phyloP scores from a whole-genome alignment of 208 protist species.

The Acanthamoeba royreba region DNA sequence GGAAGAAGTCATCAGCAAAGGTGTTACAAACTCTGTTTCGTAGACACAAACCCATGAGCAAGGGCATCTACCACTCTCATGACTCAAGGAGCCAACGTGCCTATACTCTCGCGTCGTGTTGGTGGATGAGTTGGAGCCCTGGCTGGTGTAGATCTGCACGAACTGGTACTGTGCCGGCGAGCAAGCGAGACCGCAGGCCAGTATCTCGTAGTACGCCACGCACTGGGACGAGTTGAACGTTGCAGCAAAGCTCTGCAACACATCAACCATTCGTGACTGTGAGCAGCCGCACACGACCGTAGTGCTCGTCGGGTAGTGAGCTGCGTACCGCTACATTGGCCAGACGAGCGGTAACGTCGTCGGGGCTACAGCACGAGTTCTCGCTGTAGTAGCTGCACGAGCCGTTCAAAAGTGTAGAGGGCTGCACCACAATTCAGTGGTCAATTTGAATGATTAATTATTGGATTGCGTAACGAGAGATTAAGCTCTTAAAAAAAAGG shows the following conservation, averaged over 20 bases:
- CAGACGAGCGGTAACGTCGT: not conserved
- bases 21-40: not conserved
- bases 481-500: not conserved
- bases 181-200: slow-evolving; percentile 1
- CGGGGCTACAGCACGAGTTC: not conserved
- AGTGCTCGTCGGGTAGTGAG: not conserved
- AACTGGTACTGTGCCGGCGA: not conserved
- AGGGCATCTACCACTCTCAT: not conserved
- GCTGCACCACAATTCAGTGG: not conserved
- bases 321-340: not conserved
- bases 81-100: not conserved
- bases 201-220: not conserved
- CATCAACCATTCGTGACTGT: not conserved
- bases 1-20: not conserved
- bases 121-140: not conserved
- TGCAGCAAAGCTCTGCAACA: not conserved
- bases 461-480: not conserved
- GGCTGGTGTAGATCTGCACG: not conserved
- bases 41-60: not conserved
- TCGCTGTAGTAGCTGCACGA: not conserved
- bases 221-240: not conserved
- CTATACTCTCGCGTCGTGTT: not conserved
- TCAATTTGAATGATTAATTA: not conserved
- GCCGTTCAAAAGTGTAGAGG: not conserved
- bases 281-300: not conserved